A percentile compares a stretch with the other conserved stretches of the same genome.
phyloP scores from a whole-genome alignment of 1,284 basidiomycete species.

The Stygiomarasmius scandens region DNA sequence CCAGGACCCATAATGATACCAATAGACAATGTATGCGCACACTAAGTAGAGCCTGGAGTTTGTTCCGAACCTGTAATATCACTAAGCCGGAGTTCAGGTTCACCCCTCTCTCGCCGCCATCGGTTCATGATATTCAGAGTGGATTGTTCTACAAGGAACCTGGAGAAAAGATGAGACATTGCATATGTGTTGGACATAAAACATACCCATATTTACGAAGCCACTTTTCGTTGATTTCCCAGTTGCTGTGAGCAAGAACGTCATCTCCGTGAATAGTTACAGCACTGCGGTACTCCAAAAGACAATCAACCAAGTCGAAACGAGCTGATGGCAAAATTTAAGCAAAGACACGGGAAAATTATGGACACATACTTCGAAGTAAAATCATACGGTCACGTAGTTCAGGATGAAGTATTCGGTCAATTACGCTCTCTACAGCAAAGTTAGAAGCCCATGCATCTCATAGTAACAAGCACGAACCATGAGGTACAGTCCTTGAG shows the following conservation, averaged over 20 bases:
- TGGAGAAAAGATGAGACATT: conserved; percentile 29
- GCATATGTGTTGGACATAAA: conserved; percentile 4
- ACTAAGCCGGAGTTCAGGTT: conserved; percentile 58
- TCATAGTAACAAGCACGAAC: conserved; percentile 37
- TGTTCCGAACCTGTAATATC: conserved; percentile 56
- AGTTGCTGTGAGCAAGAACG: conserved; percentile 83
- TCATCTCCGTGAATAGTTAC: conserved; percentile 87
- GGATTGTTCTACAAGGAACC: conserved; percentile 70
- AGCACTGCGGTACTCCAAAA: conserved; percentile 67
- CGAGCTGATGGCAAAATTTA: conserved; percentile 51
- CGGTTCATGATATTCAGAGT: conserved; percentile 70
- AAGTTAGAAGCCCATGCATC: conserved; percentile 12
- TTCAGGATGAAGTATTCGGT: conserved; percentile 84
- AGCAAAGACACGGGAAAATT: conserved; percentile 23
- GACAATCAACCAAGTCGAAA: conserved; percentile 75
- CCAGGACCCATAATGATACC: background rate
- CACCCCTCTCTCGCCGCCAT: conserved; percentile 77
- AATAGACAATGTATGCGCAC: background rate
- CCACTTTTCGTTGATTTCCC: conserved; percentile 87
- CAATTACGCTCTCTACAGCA: conserved; percentile 79
- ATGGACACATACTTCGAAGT: conserved; percentile 60
- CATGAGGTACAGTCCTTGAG: conserved; percentile 86
- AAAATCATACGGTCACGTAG: conserved; percentile 89
- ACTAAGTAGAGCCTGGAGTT: conserved; percentile 33
- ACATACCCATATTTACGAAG: conserved; percentile 78